These are phyloP conservation scores for Skeletonema tropicum DNA, from an alignment of 108 stramenopile species.

Conservation along the genomic window DNA sequence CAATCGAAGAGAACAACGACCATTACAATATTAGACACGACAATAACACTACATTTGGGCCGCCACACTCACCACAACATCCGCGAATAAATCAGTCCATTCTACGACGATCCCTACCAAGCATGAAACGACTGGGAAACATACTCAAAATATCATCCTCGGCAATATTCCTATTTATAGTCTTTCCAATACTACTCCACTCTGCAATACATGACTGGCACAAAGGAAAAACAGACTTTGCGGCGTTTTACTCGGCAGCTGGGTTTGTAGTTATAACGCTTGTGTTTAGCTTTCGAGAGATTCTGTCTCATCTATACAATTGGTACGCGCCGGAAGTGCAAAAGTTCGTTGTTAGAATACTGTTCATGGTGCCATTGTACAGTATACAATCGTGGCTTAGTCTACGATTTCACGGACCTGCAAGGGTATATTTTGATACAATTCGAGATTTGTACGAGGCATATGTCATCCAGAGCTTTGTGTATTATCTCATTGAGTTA, in stretches of 20 bases:
- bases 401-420: constrained; percentile 55
- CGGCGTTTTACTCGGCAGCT: constrained; percentile 80
- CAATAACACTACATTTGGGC: too few species aligned
- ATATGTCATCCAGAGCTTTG: constrained; percentile 77
- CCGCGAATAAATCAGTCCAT: constrained; percentile 3
- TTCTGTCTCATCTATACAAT: constrained; percentile 71
- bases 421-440: constrained; percentile 59
- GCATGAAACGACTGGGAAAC: constrained; percentile 24
- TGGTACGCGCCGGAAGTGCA: constrained; percentile 69
- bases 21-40: not conserved
- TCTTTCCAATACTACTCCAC: constrained; percentile 39
- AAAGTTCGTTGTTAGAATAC: constrained; percentile 79
- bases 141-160: constrained; percentile 37
- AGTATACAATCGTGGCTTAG: constrained; percentile 62
- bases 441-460: constrained; percentile 81
- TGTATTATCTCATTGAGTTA: constrained; percentile 72
- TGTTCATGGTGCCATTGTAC: constrained; percentile 87
- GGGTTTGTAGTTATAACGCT: constrained; percentile 82
- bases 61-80: not conserved
- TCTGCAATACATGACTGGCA: constrained; percentile 38
- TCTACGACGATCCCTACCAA: constrained; percentile 18
- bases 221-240: constrained; percentile 54
- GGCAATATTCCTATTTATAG: constrained; percentile 36
- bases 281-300: constrained; percentile 67
- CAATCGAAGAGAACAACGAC: too few species aligned